Base-by-base conservation (phyloP, 225 moss, liverwort and hornwort species). In the Sphagnum contortum region DNA sequence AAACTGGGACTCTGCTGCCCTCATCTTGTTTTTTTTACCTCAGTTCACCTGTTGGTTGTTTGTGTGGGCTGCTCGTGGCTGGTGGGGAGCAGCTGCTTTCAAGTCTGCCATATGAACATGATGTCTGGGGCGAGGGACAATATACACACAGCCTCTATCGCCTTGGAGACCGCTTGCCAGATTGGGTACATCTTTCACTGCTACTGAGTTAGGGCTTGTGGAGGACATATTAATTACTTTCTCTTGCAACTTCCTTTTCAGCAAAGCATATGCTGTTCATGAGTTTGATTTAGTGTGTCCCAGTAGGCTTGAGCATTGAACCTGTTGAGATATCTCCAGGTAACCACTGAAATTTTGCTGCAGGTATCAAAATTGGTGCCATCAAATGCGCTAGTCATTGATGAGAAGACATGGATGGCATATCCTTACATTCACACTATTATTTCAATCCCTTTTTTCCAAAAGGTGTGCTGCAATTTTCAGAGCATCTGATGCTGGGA, bases 381-480 rank as follows among this genome's bases (percentile, higher is more conserved):
- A 66, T 81, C 92, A 57, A 96, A 89, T 77, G 95, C 92, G 14
- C 86, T 92, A 63, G 88, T 92, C 55, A 90, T 95, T 69, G 95
- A 95, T 73, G 95, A 95, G 70, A 95, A 95, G 74, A 95, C 92
- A 64, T 95, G 95, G 95, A 75, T 90, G 83, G 90, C 92, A n/a
- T 95, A 79, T 75, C 95, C 95, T 2, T 84, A 92, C 71, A 68
- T 79, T 69, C 87, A 90, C 57, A 80, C 92, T 50, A 86, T 88
- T 11, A 90, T 96, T 49, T 88, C 92, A 48, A 89, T 96, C 56
- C 95, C 95, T 4, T 96, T 96, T 64, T 96, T 96, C 63, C 82
- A 92, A 65, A 96, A 92, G 92, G 95, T 88, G 5, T 55, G 67
- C 61, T 62, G 8, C 12, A 12, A 3, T 12, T 13, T 29, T 29